These are phyloP conservation scores for Colletotrichum tofieldiae DNA, from an alignment of 2,329 filamentous ascomycete genomes.

Conservation along the genomic window DNA sequence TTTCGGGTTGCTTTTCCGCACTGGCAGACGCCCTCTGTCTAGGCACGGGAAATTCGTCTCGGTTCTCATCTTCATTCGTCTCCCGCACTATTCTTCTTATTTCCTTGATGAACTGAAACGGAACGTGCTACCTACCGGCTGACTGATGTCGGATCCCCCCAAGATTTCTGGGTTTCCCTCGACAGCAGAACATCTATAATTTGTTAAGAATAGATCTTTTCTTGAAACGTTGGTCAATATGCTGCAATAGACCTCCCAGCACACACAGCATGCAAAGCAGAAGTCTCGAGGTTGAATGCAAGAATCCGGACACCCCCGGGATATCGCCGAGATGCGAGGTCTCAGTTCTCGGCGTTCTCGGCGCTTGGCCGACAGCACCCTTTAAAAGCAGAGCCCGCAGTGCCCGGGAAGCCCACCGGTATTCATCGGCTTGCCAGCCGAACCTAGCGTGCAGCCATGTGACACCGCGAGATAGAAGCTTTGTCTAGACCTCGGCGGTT, in stretches of 20 bases:
- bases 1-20: not conserved
- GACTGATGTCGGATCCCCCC: not conserved
- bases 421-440: constrained; percentile 20
- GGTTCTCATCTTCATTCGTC: no score
- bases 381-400: not conserved
- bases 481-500: not conserved
- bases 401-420: constrained; percentile 18
- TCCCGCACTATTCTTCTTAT: no score
- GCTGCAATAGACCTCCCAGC: not conserved
- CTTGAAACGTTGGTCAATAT: not conserved
- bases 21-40: not conserved
- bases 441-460: constrained; percentile 22
- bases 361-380: constrained; percentile 4
- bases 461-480: constrained; percentile 22
- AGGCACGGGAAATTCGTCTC: not conserved
- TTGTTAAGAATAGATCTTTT: not conserved
- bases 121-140: not conserved
- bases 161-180: not conserved
- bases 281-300: not conserved
- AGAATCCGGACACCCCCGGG: constrained; percentile 34
- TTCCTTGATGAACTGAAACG: not conserved
- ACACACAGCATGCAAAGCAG: not conserved
- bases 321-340: constrained; percentile 39
- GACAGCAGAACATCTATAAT: not conserved
- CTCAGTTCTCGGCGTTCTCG: constrained; percentile 30